Evolutionary conservation across 768 basidiomycete genomes (phyloP).

Genomic region (Psilocybe cubensis): DNA sequence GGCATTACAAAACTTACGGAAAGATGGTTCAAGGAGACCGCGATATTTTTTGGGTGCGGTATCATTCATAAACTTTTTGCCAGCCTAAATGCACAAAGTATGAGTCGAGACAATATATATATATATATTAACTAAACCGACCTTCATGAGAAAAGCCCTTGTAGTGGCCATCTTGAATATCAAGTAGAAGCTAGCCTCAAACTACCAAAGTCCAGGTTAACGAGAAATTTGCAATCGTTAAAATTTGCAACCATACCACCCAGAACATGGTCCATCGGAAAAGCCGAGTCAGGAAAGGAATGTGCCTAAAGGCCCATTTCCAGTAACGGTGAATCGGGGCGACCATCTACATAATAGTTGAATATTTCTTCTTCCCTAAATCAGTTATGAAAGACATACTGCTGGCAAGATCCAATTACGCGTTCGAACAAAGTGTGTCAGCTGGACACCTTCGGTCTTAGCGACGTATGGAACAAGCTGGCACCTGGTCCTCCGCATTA

Average conservation of each 20-base stretch:
- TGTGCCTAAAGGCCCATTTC: constrained; percentile 14
- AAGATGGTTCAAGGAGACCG: constrained; percentile 48
- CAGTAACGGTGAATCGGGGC: constrained; percentile 1
- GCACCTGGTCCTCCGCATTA: no score
- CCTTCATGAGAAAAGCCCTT: constrained; percentile 12
- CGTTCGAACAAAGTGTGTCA: constrained; percentile 53
- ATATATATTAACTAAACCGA: neutral
- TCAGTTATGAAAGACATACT: constrained; percentile 28
- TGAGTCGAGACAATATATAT: constrained; percentile 5
- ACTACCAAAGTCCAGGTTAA: constrained; percentile 1
- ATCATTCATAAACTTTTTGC: constrained; percentile 36
- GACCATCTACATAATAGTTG: neutral
- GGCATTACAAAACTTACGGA: constrained; percentile 35
- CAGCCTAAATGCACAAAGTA: constrained; percentile 7
- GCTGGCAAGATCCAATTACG: constrained; percentile 51
- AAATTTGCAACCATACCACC: constrained; percentile 7
- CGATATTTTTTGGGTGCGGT: constrained; percentile 50
- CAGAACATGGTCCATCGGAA: constrained; percentile 19
- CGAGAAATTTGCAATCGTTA: neutral
- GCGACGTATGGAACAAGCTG: constrained; percentile 51
- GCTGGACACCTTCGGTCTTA: constrained; percentile 37
- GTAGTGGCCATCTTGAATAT: constrained; percentile 9
- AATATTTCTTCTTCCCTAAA: neutral
- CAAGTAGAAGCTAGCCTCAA: constrained; percentile 8
- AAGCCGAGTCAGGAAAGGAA: constrained; percentile 16